phyloP scores from a whole-genome alignment of 495 filamentous ascomycete genomes.

The Lasiosphaeriaceae sp. region DNA sequence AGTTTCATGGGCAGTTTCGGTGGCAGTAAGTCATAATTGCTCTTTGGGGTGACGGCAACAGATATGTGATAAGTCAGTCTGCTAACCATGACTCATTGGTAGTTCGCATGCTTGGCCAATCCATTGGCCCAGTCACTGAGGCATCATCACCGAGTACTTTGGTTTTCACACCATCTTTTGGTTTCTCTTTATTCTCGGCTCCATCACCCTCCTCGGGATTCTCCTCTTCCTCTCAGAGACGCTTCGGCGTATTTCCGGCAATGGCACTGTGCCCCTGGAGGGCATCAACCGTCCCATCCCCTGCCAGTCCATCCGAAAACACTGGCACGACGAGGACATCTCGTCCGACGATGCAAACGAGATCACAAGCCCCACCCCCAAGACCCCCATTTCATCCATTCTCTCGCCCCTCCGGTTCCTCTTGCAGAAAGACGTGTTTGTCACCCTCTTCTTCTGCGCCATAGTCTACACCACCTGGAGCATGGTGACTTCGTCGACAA shows the following conservation, averaged over 20 bases:
- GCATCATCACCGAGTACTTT: constrained; percentile 55
- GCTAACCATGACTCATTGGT: constrained; percentile 12
- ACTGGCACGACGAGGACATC: constrained; percentile 10
- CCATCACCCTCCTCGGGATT: constrained; percentile 38
- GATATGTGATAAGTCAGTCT: too few species aligned
- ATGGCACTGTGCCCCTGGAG: constrained; percentile 44
- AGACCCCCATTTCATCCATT: constrained; percentile 43
- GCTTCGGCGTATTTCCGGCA: constrained; percentile 61
- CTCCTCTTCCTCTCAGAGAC: constrained; percentile 56
- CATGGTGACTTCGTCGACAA: constrained; percentile 28
- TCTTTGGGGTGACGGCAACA: too few species aligned
- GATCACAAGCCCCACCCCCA: constrained; percentile 29
- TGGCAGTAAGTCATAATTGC: constrained; percentile 14
- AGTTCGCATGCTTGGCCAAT: constrained; percentile 44
- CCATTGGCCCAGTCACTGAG: constrained; percentile 61
- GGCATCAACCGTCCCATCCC: constrained; percentile 29
- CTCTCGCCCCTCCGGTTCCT: constrained; percentile 57
- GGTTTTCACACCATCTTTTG: constrained; percentile 68
- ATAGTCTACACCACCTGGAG: constrained; percentile 27
- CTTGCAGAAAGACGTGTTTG: constrained; percentile 55
- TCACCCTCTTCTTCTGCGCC: constrained; percentile 52
- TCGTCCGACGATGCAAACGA: not conserved
- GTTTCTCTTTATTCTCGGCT: constrained; percentile 56
- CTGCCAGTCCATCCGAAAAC: constrained; percentile 41
- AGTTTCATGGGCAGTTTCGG: constrained; percentile 51